Percentiles rank a stretch among this genome's conserved stretches.
These are phyloP conservation scores for Yarrowia sp. DNA, from an alignment of 805 yeast genomes.

Conservation along the genomic window DNA sequence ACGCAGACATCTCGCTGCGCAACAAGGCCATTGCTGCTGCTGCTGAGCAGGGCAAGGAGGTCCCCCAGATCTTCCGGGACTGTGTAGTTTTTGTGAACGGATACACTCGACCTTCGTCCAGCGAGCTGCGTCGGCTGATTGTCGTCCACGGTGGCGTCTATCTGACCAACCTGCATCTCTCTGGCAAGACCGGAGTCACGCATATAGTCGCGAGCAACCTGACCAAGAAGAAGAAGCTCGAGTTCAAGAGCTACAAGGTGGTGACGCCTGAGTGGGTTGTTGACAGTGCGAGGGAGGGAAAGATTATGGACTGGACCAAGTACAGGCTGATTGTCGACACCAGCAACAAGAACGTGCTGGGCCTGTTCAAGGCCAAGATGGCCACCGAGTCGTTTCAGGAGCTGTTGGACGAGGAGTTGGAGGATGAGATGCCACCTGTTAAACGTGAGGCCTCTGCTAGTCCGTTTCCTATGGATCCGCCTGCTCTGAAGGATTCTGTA, in stretches of 20 bases:
- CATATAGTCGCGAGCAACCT: constrained; percentile 79
- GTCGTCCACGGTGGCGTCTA: constrained; percentile 76
- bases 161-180: constrained; percentile 41
- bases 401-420: neutral
- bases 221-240: constrained; percentile 70
- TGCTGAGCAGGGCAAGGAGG: constrained; percentile 30
- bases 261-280: constrained; percentile 81
- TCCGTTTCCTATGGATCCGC: too few species aligned
- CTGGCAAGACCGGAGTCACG: constrained; percentile 68
- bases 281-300: constrained; percentile 53
- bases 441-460: too few species aligned
- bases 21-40: constrained; percentile 38
- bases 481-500: neutral
- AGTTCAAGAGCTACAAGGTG: constrained; percentile 67
- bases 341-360: neutral
- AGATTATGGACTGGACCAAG: constrained; percentile 65
- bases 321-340: constrained; percentile 40
- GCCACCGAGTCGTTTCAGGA: constrained; percentile 7
- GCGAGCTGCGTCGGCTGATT: constrained; percentile 66
- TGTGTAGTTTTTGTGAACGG: constrained; percentile 85
- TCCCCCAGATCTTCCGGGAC: constrained; percentile 53
- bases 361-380: neutral
- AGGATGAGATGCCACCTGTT: neutral
- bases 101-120: constrained; percentile 75
- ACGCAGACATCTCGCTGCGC: constrained; percentile 52